Evolutionary conservation across 306 rosid species (phyloP).

Genomic region (Glycine tomentella): DNA sequence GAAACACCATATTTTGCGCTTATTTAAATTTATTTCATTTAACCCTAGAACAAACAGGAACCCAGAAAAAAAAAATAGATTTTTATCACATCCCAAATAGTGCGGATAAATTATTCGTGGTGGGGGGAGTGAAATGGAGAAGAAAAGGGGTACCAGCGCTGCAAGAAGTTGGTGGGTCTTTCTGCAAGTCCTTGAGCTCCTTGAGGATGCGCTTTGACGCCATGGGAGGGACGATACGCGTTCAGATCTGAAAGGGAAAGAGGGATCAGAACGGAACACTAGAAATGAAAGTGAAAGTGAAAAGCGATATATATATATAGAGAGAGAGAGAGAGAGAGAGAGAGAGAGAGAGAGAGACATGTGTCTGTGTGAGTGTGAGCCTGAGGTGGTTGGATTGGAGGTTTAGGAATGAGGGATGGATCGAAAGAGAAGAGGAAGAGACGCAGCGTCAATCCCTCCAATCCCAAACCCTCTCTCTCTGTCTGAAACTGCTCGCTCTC

Average conservation of each 20-base stretch:
- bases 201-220: conserved; percentile 83
- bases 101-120: not conserved
- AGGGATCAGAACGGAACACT: conserved; percentile 38
- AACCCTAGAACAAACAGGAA: not conserved
- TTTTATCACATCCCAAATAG: not conserved
- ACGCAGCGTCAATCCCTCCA: conserved; percentile 45
- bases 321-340: not conserved
- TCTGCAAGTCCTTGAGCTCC: conserved; percentile 83
- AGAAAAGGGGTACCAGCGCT: conserved; percentile 62
- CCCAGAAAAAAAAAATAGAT: not conserved
- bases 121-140: not conserved
- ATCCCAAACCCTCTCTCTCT: conserved; percentile 26
- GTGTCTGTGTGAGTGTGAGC: not conserved
- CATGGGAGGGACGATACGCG: conserved; percentile 45
- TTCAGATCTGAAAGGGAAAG: conserved; percentile 44
- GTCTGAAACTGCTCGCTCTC: not conserved
- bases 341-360: not conserved
- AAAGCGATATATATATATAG: no score
- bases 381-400: conserved; percentile 24
- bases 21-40: not conserved
- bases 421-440: conserved; percentile 30
- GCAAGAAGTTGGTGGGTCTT: conserved; percentile 89
- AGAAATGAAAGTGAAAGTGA: not conserved
- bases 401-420: conserved; percentile 50
- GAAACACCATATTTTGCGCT: not conserved